Evolutionary conservation across 2,329 filamentous ascomycete genomes (phyloP).

Genomic region (Botrytis byssoidea): DNA sequence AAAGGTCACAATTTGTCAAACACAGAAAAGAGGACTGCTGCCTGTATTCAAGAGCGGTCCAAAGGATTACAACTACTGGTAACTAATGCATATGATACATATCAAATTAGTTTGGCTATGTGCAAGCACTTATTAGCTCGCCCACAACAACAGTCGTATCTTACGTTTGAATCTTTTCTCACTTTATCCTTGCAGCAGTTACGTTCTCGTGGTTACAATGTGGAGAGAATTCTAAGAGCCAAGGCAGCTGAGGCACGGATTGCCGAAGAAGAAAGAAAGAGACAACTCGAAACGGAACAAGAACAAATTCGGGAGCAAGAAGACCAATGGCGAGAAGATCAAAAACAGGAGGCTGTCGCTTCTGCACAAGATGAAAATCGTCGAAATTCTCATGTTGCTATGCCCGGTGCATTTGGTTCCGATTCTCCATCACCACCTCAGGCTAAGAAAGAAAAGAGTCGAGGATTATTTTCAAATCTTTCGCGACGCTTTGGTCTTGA

Average conservation of each 20-base stretch:
- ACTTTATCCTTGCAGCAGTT: conserved; percentile 81
- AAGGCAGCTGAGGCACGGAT: conserved; percentile 86
- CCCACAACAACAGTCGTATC: conserved; percentile 82
- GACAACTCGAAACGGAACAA: conserved; percentile 71
- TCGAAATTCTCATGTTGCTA: conserved; percentile 46
- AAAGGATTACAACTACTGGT: conserved; percentile 71
- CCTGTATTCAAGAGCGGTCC: conserved; percentile 55
- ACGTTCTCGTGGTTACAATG: conserved; percentile 88
- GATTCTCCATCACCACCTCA: conserved; percentile 54
- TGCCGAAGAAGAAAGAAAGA: conserved; percentile 77
- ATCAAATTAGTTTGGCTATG: conserved; percentile 86
- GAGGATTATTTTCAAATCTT: conserved; percentile 64
- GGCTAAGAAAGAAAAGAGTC: conserved; percentile 45
- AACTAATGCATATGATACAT: conserved; percentile 69
- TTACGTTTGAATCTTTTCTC: conserved; percentile 88
- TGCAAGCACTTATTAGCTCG: conserved; percentile 76
- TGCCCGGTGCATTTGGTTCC: conserved; percentile 71
- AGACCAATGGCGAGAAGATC: conserved; percentile 43
- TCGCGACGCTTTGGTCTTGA: conserved; percentile 69
- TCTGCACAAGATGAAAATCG: conserved; percentile 35
- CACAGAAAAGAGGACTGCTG: conserved; percentile 73
- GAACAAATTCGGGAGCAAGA: conserved; percentile 63
- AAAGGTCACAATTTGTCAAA: conserved; percentile 67
- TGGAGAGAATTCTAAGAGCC: conserved; percentile 85
- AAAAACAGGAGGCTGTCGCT: conserved; percentile 28